Base-by-base conservation (phyloP, 2,329 filamentous ascomycete genomes). In the Sporothrix schenckii region DNA sequence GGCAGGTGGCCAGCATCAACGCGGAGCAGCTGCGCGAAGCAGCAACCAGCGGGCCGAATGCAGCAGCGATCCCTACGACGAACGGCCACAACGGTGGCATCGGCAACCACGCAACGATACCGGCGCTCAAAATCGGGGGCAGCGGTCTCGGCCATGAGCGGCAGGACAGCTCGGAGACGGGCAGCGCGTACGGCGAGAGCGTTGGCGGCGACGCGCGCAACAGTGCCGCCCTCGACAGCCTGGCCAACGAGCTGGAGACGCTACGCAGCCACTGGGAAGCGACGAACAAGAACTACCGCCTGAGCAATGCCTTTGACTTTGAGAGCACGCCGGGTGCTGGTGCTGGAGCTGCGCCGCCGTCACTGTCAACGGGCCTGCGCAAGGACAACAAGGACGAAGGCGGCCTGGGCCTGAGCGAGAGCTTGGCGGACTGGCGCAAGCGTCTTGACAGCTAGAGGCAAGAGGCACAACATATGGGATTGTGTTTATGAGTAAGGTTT, bases 201-300 rank as follows among this genome's bases (percentile, higher is more conserved):
- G 85, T 83, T 11, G 77, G 86, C 75, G 82, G 86, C 75, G 82
- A 87, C 69, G 82, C 80, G 67, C 83, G 87, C 74, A 86, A 88
- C 78, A 88, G 86, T 76, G 83, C 81, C 75, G 94, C 94, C 3
- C 86, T 99, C 24, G 95, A 99, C 80, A 95, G 91, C 74, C 87
- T 99, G 30, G 94, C 95, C 13, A 93, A 88, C 73, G 95, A 99
- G 81, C 88, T 99, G 9, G 95, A 99, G 79, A 91, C 92, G 14
- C 85, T 99, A 63, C 89, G 94, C 68, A 92, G 85, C 68, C 94
- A 97, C 76, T 99, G 95, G 95, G 93, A 98, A 81, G 92, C 91
- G 52, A 97, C 93, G 14, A 97, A 94, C 82, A 95, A 96, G 80
- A 96, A 92, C 76, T 97, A 98, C 80, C 91, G 95, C 30, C 83